Conservation (phyloP, 208 protist genomes). For the Leishmania tarentolae region DNA sequence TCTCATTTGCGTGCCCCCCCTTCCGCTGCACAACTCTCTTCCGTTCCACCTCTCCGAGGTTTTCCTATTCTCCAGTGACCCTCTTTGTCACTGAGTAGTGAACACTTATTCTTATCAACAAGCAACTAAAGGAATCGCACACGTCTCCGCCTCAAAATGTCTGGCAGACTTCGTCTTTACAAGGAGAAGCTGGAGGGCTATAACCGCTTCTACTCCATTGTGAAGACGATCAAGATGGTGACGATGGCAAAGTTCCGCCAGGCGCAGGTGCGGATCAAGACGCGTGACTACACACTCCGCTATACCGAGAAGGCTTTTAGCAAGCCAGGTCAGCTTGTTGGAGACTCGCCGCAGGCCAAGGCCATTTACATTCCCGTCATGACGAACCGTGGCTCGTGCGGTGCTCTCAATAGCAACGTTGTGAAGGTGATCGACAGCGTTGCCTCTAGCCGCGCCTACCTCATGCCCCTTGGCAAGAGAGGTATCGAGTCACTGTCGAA, state of each 20-base stretch:
- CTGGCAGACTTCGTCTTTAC: slow-evolving; percentile 90
- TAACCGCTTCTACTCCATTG: slow-evolving; percentile 91
- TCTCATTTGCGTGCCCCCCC: not conserved
- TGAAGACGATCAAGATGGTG: slow-evolving; percentile 94
- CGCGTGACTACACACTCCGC: slow-evolving; percentile 86
- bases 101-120: slow-evolving; percentile 10
- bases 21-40: not conserved
- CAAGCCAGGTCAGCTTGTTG: slow-evolving; percentile 39
- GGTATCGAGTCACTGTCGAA: slow-evolving; percentile 87
- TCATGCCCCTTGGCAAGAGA: slow-evolving; percentile 86
- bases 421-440: slow-evolving; percentile 63
- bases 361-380: slow-evolving; percentile 86
- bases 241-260: slow-evolving; percentile 88
- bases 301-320: slow-evolving; percentile 92
- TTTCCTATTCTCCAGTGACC: not conserved
- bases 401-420: slow-evolving; percentile 88
- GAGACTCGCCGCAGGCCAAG: slow-evolving; percentile 38
- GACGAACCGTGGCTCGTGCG: slow-evolving; percentile 90
- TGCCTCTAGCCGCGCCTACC: slow-evolving; percentile 49
- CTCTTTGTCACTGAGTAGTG: not conserved
- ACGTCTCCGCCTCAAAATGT: slow-evolving; percentile 54
- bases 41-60: not conserved
- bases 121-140: slow-evolving; percentile 12
- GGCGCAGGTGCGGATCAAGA: slow-evolving; percentile 76
- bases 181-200: slow-evolving; percentile 93